Conservation (phyloP, 148 eudicot species). For the Nepenthes mirabilis region DNA sequence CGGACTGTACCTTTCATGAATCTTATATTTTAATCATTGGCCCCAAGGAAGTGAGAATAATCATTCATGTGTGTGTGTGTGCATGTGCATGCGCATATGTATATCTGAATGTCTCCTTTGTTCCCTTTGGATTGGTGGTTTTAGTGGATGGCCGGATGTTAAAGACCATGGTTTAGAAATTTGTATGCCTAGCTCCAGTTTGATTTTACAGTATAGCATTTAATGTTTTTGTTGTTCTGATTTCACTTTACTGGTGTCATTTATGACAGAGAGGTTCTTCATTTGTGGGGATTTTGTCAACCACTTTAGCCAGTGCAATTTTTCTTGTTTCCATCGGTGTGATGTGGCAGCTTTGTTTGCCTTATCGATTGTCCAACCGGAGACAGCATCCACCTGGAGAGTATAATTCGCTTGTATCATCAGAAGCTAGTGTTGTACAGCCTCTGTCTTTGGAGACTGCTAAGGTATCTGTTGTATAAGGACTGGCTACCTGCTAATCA, state of each 20-base stretch:
- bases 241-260: not conserved
- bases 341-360: conserved; percentile 37
- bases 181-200: no score
- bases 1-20: no score
- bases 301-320: conserved; percentile 40
- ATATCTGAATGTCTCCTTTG: no score
- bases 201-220: no score
- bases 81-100: no score
- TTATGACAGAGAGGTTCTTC: conserved; percentile 42
- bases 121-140: no score
- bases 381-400: conserved; percentile 15
- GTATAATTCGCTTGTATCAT: conserved; percentile 15
- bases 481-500: not conserved
- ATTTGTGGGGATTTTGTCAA: conserved; percentile 33
- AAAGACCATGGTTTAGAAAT: no score
- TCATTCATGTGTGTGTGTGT: no score
- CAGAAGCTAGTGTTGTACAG: conserved; percentile 23
- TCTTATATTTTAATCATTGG: no score
- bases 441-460: conserved; percentile 23
- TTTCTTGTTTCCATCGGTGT: conserved; percentile 42
- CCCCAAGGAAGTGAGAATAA: no score
- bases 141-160: no score
- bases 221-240: no score
- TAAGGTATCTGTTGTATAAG: conserved; percentile 25
- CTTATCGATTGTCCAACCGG: conserved; percentile 29